Percentiles rank a stretch among this genome's conserved stretches.
Conservation (phyloP, 371 early-diverging fungal genomes). For the Vittaforma corneae region DNA sequence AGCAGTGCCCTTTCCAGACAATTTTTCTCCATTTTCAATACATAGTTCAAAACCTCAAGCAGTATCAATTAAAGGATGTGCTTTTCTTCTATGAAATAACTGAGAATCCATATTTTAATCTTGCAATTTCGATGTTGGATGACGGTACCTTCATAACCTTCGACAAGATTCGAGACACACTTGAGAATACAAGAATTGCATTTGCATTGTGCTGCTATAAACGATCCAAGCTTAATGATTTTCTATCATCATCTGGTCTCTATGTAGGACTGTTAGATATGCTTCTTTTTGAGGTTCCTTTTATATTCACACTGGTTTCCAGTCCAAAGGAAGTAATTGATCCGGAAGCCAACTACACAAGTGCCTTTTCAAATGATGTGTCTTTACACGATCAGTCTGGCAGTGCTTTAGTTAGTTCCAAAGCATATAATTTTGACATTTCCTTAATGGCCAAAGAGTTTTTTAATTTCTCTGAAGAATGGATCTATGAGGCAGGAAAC, state of each 20-base stretch:
- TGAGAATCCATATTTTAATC: slow-evolving; percentile 3
- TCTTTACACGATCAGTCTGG: neutral
- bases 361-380: neutral
- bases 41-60: slow-evolving; percentile 20
- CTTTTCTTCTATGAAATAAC: slow-evolving; percentile 24
- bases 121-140: slow-evolving; percentile 16
- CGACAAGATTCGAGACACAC: slow-evolving; percentile 1
- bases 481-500: neutral
- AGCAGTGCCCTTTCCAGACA: slow-evolving; percentile 21
- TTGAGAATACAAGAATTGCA: slow-evolving; percentile 40
- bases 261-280: slow-evolving; percentile 20
- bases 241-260: neutral
- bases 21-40: slow-evolving; percentile 25
- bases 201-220: slow-evolving; percentile 9
- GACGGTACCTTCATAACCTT: slow-evolving; percentile 1
- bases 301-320: neutral
- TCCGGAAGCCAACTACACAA: neutral
- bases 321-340: neutral
- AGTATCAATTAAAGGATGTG: slow-evolving; percentile 19
- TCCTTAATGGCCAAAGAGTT: slow-evolving; percentile 5
- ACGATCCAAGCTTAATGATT: neutral
- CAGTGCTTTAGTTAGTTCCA: neutral
- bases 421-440: neutral
- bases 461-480: neutral
- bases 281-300: slow-evolving; percentile 7